Conservation (phyloP, 108 stramenopile species). For the Cyclotella cryptica region DNA sequence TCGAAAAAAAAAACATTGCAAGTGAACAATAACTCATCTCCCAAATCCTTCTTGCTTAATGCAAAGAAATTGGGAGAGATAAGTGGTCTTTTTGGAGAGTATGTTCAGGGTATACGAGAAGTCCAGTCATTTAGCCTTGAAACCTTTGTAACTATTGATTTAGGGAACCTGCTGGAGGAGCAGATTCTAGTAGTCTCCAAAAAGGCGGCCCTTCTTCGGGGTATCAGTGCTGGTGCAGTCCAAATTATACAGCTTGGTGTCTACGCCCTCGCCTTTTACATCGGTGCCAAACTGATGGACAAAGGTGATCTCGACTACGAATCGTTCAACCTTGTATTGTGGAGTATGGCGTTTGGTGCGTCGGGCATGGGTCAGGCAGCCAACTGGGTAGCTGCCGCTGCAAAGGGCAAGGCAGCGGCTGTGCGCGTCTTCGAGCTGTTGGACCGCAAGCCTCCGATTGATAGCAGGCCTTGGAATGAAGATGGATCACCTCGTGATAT, state of each 20-base stretch:
- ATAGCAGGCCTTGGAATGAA: conserved; percentile 44
- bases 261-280: conserved; percentile 50
- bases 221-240: conserved; percentile 35
- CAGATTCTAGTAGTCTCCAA: conserved; percentile 20
- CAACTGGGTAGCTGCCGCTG: conserved; percentile 42
- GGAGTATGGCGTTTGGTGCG: conserved; percentile 49
- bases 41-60: not conserved
- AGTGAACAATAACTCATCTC: not conserved
- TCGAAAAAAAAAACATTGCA: not conserved
- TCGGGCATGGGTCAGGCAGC: conserved; percentile 55
- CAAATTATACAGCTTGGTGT: conserved; percentile 47
- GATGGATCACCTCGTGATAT: conserved; percentile 43
- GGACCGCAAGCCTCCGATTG: conserved; percentile 46
- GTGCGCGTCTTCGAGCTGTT: conserved; percentile 45
- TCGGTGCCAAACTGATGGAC: conserved; percentile 37
- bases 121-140: conserved; percentile 63
- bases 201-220: conserved; percentile 37
- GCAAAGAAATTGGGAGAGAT: conserved; percentile 30
- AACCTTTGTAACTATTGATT: conserved; percentile 28
- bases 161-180: conserved; percentile 29
- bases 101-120: conserved; percentile 66
- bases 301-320: conserved; percentile 27
- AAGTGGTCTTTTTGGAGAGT: conserved; percentile 50
- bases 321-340: conserved; percentile 39
- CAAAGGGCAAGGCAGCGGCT: conserved; percentile 48